Evolutionary conservation across 2,329 filamentous ascomycete species (phyloP).

Genomic region (Pseudohalonectria lignicola): DNA sequence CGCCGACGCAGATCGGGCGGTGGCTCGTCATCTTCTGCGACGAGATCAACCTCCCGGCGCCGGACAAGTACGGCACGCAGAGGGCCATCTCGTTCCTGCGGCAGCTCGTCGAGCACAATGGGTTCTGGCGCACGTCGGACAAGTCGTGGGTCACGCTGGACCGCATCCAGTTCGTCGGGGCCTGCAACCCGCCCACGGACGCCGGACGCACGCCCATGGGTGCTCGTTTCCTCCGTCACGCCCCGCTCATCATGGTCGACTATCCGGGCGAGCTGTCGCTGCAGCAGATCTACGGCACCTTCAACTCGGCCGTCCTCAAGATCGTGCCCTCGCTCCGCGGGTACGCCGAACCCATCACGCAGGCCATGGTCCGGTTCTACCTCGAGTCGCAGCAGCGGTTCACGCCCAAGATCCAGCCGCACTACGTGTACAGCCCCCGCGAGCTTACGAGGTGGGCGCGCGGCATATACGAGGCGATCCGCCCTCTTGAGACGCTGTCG

Average conservation of each 20-base stretch:
- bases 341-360: constrained; percentile 86
- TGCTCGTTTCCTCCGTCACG: constrained; percentile 86
- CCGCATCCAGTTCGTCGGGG: constrained; percentile 96
- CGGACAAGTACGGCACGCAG: constrained; percentile 95
- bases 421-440: constrained; percentile 98
- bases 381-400: constrained; percentile 89
- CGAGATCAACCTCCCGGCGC: constrained; percentile 96
- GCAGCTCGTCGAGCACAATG: constrained; percentile 96
- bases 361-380: constrained; percentile 96
- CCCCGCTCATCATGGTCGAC: constrained; percentile 98
- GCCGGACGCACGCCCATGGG: constrained; percentile 92
- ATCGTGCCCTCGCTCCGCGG: constrained; percentile 91
- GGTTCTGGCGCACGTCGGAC: constrained; percentile 96
- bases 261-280: constrained; percentile 94
- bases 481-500: constrained; percentile 76
- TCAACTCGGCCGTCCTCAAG: constrained; percentile 93
- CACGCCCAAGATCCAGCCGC: constrained; percentile 91
- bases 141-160: constrained; percentile 97
- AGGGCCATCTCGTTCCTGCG: constrained; percentile 94
- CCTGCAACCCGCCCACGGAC: constrained; percentile 96
- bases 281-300: constrained; percentile 96
- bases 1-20: constrained; percentile 88
- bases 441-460: constrained; percentile 96
- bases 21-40: constrained; percentile 99
- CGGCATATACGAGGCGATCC: constrained; percentile 93